These are phyloP conservation scores for Xerocomus nothofagi DNA, from an alignment of 1,284 basidiomycete species.

Conservation along the genomic window DNA sequence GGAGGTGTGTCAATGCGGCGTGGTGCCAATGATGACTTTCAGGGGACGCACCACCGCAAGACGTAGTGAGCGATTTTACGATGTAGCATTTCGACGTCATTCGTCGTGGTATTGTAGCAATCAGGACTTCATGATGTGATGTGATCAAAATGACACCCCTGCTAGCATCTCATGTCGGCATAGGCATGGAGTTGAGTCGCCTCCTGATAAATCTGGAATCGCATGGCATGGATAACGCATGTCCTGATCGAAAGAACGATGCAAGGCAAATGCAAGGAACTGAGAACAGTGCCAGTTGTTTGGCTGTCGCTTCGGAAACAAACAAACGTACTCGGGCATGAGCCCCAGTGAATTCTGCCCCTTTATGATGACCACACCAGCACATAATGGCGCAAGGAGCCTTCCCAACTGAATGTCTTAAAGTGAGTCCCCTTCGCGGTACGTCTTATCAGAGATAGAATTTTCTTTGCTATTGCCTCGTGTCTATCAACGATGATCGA, in stretches of 20 bases:
- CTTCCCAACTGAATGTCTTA: conserved; percentile 15
- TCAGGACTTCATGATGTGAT: conserved; percentile 26
- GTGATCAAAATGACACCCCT: conserved; percentile 6
- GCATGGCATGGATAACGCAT: conserved; percentile 23
- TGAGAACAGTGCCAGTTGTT: conserved; percentile 9
- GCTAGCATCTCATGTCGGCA: not conserved
- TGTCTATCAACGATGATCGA: conserved; percentile 22
- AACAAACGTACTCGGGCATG: conserved; percentile 21
- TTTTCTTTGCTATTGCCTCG: conserved; percentile 18
- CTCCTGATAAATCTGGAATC: conserved; percentile 4
- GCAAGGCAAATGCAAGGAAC: not conserved
- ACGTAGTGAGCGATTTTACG: conserved; percentile 2
- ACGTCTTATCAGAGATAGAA: conserved; percentile 1
- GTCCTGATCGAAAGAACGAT: conserved; percentile 14
- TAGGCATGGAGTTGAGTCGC: not conserved
- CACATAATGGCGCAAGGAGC: conserved; percentile 18
- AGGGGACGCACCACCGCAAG: not conserved
- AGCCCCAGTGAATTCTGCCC: not conserved
- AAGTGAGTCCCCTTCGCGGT: not conserved
- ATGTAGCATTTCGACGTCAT: conserved; percentile 20
- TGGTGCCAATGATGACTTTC: conserved; percentile 3
- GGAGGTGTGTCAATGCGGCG: conserved; percentile 9
- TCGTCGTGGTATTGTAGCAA: conserved; percentile 4
- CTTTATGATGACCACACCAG: conserved; percentile 1
- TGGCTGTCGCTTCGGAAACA: conserved; percentile 6